Evolutionary conservation across 2,329 filamentous ascomycete genomes (phyloP).

Genomic region (Colletotrichum australisinense): DNA sequence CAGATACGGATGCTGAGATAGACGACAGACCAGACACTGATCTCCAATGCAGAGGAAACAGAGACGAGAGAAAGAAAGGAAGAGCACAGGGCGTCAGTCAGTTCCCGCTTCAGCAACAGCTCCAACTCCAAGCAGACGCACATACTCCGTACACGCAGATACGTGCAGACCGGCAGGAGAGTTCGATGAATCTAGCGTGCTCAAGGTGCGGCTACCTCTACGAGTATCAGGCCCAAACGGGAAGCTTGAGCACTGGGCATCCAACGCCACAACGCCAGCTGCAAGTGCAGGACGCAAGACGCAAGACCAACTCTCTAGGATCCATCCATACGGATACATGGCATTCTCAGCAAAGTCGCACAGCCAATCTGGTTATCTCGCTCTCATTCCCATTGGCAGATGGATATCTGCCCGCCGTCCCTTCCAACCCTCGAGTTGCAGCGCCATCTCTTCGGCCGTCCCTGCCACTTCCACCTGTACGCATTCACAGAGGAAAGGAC

Average conservation of each 20-base stretch:
- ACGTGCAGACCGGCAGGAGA: neutral
- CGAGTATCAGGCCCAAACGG: slow-evolving; percentile 13
- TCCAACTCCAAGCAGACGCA: too few relatives aligned
- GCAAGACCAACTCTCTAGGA: neutral
- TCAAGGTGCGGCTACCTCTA: slow-evolving; percentile 1
- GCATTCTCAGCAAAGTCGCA: neutral
- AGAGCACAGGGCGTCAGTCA: slow-evolving; percentile 29
- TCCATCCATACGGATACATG: neutral
- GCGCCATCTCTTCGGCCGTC: neutral
- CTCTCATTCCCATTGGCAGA: neutral
- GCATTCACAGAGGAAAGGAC: neutral
- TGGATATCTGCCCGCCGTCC: neutral
- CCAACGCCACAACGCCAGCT: slow-evolving; percentile 25
- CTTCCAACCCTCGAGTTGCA: neutral
- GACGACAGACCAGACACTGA: neutral
- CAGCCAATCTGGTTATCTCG: neutral
- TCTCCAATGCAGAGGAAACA: neutral
- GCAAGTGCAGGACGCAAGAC: neutral
- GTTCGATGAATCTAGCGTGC: slow-evolving; percentile 13
- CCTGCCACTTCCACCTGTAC: neutral
- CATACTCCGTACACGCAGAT: too few relatives aligned
- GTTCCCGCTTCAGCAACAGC: slow-evolving; percentile 17
- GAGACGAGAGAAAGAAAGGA: neutral
- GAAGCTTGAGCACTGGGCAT: slow-evolving; percentile 33
- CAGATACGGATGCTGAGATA: neutral